phyloP scores from a whole-genome alignment of 2,329 filamentous ascomycete species.

The Orbilia ellipsospora region DNA sequence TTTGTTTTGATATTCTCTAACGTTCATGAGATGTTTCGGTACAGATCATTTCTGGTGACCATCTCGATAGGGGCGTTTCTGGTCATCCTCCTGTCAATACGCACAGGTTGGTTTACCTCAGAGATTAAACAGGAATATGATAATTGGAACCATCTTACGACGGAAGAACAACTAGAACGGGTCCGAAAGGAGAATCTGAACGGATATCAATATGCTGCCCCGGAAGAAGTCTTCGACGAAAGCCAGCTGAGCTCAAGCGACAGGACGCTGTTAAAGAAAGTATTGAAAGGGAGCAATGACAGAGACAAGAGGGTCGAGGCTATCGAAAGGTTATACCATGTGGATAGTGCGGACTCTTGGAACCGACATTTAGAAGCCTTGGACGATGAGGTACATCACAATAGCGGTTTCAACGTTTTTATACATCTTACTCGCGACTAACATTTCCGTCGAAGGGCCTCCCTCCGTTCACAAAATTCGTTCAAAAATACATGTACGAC shows the following conservation, averaged over 20 bases:
- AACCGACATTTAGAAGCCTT: slow-evolving; percentile 41
- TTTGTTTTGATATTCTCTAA: slow-evolving; percentile 12
- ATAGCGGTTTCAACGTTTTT: not conserved
- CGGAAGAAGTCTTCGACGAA: slow-evolving; percentile 35
- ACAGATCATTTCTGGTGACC: slow-evolving; percentile 44
- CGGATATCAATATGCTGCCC: slow-evolving; percentile 51
- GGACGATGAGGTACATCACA: slow-evolving; percentile 42
- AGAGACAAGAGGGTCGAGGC: slow-evolving; percentile 28
- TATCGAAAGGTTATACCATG: slow-evolving; percentile 36
- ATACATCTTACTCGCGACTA: not conserved
- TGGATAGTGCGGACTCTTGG: slow-evolving; percentile 44
- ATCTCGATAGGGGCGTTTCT: slow-evolving; percentile 49
- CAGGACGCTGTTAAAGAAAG: slow-evolving; percentile 16
- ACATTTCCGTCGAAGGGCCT: slow-evolving; percentile 42
- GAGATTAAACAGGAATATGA: slow-evolving; percentile 19
- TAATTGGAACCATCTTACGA: slow-evolving; percentile 50
- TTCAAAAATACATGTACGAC: slow-evolving; percentile 53
- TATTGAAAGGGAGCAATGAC: slow-evolving; percentile 28
- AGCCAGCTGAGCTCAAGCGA: slow-evolving; percentile 33
- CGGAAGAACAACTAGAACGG: slow-evolving; percentile 43
- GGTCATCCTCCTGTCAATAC: slow-evolving; percentile 42
- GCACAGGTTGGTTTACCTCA: slow-evolving; percentile 50
- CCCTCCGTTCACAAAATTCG: slow-evolving; percentile 57
- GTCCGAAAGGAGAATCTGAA: slow-evolving; percentile 28
- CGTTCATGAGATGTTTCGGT: slow-evolving; percentile 30